These are phyloP conservation scores for Trametes cubensis DNA, from an alignment of 768 basidiomycete genomes.

Conservation along the genomic window DNA sequence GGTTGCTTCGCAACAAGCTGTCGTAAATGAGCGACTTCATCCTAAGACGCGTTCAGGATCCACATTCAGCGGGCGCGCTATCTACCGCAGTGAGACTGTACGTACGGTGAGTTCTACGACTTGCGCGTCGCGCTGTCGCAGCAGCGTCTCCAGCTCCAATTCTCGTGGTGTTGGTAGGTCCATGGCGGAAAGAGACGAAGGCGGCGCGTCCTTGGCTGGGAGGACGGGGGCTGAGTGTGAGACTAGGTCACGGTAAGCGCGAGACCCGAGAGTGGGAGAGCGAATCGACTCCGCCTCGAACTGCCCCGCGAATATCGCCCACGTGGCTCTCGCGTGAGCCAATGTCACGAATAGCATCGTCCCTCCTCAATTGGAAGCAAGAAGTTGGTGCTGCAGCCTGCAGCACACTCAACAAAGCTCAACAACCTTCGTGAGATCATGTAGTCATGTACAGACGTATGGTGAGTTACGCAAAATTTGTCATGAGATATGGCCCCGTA, in stretches of 20 bases:
- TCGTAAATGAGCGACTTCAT: slow-evolving; percentile 71
- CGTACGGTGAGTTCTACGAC: slow-evolving; percentile 73
- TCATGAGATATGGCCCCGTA: too few relatives aligned
- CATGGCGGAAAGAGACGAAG: slow-evolving; percentile 44
- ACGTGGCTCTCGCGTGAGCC: slow-evolving; percentile 25
- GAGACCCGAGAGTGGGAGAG: slow-evolving; percentile 14
- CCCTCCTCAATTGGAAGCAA: not conserved
- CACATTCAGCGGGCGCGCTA: slow-evolving; percentile 18
- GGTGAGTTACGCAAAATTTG: not conserved
- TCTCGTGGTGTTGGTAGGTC: slow-evolving; percentile 75
- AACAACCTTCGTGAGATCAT: not conserved
- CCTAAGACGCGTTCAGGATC: slow-evolving; percentile 44
- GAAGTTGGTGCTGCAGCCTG: not conserved
- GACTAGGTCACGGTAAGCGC: not conserved
- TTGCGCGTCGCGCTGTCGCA: slow-evolving; percentile 76
- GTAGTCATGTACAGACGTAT: too few relatives aligned
- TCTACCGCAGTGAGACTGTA: slow-evolving; percentile 23
- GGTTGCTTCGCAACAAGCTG: slow-evolving; percentile 66
- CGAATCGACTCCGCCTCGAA: slow-evolving; percentile 24
- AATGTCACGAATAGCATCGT: not conserved
- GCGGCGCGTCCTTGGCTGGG: slow-evolving; percentile 25
- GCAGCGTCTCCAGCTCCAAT: slow-evolving; percentile 76
- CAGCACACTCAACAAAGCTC: not conserved
- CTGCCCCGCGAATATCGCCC: slow-evolving; percentile 20
- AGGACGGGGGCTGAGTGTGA: slow-evolving; percentile 14